Evolutionary conservation across 2,329 filamentous ascomycete species (phyloP).

Genomic region (Colletotrichum incanum): DNA sequence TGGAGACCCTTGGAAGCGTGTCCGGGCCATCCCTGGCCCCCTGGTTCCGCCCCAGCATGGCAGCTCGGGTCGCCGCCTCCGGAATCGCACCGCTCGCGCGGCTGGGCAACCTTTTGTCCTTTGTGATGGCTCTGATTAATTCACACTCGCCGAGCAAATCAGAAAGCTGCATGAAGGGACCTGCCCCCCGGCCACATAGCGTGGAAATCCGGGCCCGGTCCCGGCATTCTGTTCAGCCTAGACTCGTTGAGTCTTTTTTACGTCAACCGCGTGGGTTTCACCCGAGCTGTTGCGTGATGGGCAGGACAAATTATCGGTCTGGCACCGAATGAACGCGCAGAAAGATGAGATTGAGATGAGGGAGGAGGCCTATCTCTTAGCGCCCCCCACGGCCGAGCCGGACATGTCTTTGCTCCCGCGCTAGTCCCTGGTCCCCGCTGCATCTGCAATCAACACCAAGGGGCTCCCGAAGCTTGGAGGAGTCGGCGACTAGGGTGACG

Average conservation of each 20-base stretch:
- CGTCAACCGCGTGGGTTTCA: conserved; percentile 40
- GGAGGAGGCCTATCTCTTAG: conserved; percentile 22
- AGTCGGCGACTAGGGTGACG: conserved; percentile 13
- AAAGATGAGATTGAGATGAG: conserved; percentile 20
- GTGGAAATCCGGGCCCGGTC: conserved; percentile 39
- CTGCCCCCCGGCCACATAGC: conserved; percentile 16
- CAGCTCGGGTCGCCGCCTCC: conserved; percentile 38
- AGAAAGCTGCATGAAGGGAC: conserved; percentile 37
- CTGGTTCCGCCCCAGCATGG: conserved; percentile 22
- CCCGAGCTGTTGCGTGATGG: conserved; percentile 34
- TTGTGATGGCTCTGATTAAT: conserved; percentile 40
- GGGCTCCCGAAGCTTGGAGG: conserved; percentile 27
- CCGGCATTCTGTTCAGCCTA: conserved; percentile 39
- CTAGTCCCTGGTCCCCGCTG: conserved; percentile 33
- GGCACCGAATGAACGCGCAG: conserved; percentile 35
- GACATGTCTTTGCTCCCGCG: conserved; percentile 34
- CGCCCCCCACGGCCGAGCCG: conserved; percentile 41
- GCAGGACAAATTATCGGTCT: conserved; percentile 39
- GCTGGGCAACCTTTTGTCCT: conserved; percentile 26
- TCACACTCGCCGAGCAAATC: conserved; percentile 34
- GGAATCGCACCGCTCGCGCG: conserved; percentile 40
- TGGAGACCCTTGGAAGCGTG: conserved; percentile 18
- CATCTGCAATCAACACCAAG: conserved; percentile 25
- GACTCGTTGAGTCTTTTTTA: conserved; percentile 39
- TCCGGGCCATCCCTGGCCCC: conserved; percentile 23